Base-by-base conservation (phyloP, 805 yeast genomes). In the Saitoella complicata region DNA sequence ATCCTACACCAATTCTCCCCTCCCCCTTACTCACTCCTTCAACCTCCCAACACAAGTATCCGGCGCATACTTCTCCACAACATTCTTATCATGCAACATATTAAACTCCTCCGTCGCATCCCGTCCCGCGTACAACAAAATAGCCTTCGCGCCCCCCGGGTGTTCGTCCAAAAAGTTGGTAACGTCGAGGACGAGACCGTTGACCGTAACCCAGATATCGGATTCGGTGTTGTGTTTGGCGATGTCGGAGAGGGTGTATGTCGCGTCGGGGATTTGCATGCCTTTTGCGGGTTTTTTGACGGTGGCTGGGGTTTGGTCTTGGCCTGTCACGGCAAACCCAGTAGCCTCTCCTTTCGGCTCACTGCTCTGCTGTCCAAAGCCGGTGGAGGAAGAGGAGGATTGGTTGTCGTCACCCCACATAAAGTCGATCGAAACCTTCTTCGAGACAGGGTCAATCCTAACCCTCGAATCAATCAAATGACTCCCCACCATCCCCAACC, bases 81-180 rank as follows among this genome's bases (percentile, higher is more conserved):
- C 21, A 21, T 21, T 21, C 21, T 21, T 21, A 69, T 67, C 74
- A 72, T 8, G 69, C 70, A 51, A 65, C 68, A 46, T 66, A 41
- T 36, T 41, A 52, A 77, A 77, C 37, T 76, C 73, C 42, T 58
- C 63, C 6, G 83, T 76, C 40, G 86, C 87, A 58, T 85, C 94
- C 47, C 73, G 71, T 38, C 94, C 95, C 12, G 84, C 94, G 58
- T 78, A 72, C 54, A 82, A 91, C 41, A 75, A 64, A 47, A 75
- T 72, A 9, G 78, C 68, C 42, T 73, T 73, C 11, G 61, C 70
- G 6, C 83, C 83, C 31, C 83, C 83, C 5, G 83, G 83, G 51
- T 80, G 91, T 41, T 67, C 69, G 32, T 63, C 68, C 5, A 75
- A 59, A 49, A 80, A 69, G 32, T 56, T 48, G 13, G 84, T 71